Evolutionary conservation across 2,329 filamentous ascomycete species (phyloP).

Genomic region (Cladosporium sp.): DNA sequence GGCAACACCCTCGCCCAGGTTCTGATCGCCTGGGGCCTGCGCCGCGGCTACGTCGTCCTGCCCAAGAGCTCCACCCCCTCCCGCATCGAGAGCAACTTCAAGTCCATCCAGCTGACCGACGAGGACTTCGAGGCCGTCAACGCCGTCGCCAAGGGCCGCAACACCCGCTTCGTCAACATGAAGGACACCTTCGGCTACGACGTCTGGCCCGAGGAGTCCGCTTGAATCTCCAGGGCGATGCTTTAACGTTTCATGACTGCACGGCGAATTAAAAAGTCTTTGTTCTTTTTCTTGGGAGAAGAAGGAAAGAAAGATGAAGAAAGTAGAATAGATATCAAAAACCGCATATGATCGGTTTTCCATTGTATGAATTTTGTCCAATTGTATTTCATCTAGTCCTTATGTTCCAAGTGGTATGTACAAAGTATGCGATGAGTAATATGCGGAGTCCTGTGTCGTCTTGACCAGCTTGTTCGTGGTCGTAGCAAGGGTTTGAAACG

Average conservation of each 20-base stretch:
- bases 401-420: not conserved
- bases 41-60: conserved; percentile 61
- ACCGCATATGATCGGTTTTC: not conserved
- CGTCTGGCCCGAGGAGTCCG: conserved; percentile 46
- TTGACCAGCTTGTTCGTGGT: too few species aligned
- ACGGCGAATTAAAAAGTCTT: not conserved
- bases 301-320: not conserved
- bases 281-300: not conserved
- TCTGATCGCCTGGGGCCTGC: conserved; percentile 61
- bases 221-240: conserved; percentile 7
- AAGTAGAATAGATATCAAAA: conserved; percentile 7
- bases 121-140: conserved; percentile 56
- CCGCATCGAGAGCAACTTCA: conserved; percentile 64
- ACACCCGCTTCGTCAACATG: conserved; percentile 74
- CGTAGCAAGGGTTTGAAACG: too few species aligned
- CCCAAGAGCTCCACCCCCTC: conserved; percentile 65
- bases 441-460: too few species aligned
- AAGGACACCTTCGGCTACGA: conserved; percentile 74
- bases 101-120: conserved; percentile 53
- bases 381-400: not conserved
- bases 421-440: too few species aligned
- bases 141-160: conserved; percentile 59
- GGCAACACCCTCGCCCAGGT: conserved; percentile 57
- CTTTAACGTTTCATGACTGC: conserved; percentile 8
- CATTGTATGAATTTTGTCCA: not conserved